Conservation (phyloP, 768 basidiomycete species). For the Mycena polygramma region DNA sequence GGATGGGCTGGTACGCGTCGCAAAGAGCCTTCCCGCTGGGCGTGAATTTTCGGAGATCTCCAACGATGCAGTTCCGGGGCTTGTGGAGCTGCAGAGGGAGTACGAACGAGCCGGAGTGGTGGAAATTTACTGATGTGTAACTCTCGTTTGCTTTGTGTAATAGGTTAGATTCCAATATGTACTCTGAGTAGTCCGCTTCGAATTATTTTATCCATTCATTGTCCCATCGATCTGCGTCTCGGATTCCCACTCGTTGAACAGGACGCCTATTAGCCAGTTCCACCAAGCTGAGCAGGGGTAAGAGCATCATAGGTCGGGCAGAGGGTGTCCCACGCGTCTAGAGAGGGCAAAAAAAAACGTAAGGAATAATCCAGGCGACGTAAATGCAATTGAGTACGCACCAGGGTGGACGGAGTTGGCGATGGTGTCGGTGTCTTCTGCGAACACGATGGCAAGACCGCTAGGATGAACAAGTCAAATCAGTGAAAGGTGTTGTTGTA, state of each 20-base stretch:
- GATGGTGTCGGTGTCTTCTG: slow-evolving; percentile 38
- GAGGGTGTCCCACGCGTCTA: background rate
- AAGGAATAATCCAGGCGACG: too few species aligned
- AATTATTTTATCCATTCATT: too few species aligned
- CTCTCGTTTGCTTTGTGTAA: too few species aligned
- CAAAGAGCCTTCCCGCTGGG: background rate
- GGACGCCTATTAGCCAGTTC: too few species aligned
- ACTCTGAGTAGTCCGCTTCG: too few species aligned
- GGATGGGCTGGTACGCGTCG: background rate
- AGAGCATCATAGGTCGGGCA: slow-evolving; percentile 2
- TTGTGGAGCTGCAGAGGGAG: too few species aligned
- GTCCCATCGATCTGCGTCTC: too few species aligned
- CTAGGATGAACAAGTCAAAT: background rate
- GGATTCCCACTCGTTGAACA: too few species aligned
- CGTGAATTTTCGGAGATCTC: background rate
- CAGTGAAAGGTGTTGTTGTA: background rate
- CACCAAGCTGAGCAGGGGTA: background rate
- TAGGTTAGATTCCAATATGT: too few species aligned
- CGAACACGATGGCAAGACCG: slow-evolving; percentile 47
- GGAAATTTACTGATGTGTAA: too few species aligned
- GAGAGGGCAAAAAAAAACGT: background rate
- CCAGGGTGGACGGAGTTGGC: slow-evolving; percentile 29
- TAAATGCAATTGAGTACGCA: background rate
- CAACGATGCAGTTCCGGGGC: too few species aligned
- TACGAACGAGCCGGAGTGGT: too few species aligned